phyloP scores from a whole-genome alignment of 108 stramenopile genomes.

The Cyclotella sp. region DNA sequence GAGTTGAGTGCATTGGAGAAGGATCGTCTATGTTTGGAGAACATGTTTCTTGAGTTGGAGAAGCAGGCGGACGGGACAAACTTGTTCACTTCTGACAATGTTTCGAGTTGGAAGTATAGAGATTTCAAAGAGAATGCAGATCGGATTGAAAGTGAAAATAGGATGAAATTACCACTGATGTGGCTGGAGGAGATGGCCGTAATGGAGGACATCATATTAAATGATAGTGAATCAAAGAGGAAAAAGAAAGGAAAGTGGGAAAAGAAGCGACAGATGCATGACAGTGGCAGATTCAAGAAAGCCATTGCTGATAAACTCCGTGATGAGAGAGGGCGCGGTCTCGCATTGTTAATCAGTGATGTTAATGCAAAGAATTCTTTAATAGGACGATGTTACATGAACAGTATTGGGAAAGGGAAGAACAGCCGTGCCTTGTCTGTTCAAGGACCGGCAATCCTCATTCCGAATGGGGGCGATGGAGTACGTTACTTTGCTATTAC shows the following conservation, averaged over 20 bases:
- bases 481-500: conserved; percentile 27
- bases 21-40: conserved; percentile 34
- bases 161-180: conserved; percentile 10
- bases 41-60: conserved; percentile 14
- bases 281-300: not conserved
- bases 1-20: conserved; percentile 36
- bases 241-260: not conserved
- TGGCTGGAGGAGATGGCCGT: conserved; percentile 7
- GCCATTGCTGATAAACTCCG: conserved; percentile 9
- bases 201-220: not conserved
- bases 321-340: conserved; percentile 24
- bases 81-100: not conserved
- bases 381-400: conserved; percentile 32
- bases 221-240: not conserved
- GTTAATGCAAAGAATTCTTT: conserved; percentile 16
- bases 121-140: conserved; percentile 5
- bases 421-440: not conserved
- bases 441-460: conserved; percentile 12
- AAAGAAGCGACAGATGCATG: conserved; percentile 4
- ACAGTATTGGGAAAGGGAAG: not conserved
- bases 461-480: conserved; percentile 18
- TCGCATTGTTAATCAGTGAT: conserved; percentile 30
- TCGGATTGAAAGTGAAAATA: conserved; percentile 1
- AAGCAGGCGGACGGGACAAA: not conserved
- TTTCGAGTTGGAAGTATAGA: not conserved